Evolutionary conservation across 1,284 basidiomycete species (phyloP).

Genomic region (Leucoagaricus sp.): DNA sequence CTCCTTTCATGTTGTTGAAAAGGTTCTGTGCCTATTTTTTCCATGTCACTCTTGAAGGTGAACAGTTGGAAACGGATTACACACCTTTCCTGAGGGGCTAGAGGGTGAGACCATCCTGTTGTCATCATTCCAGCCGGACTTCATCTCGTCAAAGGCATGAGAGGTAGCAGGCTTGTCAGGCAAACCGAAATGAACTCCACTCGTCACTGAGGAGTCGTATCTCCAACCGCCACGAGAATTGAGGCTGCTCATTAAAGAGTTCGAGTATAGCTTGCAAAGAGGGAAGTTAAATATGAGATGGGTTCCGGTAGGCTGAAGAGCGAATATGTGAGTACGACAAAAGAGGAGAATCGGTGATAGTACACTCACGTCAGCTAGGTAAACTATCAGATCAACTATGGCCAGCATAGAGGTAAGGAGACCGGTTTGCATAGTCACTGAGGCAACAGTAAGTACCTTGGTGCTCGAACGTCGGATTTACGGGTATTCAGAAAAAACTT

Average conservation of each 20-base stretch:
- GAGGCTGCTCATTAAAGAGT: constrained; percentile 24
- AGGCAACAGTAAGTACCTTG: background rate
- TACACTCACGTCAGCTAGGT: constrained; percentile 19
- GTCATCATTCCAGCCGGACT: constrained; percentile 1
- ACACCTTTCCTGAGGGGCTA: background rate
- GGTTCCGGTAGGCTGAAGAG: constrained; percentile 29
- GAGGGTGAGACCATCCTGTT: background rate
- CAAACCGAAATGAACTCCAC: background rate
- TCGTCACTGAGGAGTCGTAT: background rate
- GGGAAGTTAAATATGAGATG: constrained; percentile 44
- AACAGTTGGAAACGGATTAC: background rate
- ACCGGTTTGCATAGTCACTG: constrained; percentile 22
- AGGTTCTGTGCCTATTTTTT: background rate
- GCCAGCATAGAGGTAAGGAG: constrained; percentile 22
- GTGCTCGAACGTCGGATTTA: background rate
- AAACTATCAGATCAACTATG: constrained; percentile 19
- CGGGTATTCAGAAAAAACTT: background rate
- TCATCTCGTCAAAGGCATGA: background rate
- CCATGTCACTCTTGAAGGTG: too few species aligned
- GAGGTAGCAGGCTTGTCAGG: background rate
- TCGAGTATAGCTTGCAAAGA: constrained; percentile 41
- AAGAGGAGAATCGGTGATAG: constrained; percentile 21
- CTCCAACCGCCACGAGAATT: constrained; percentile 21
- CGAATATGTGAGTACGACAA: background rate
- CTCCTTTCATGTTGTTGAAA: background rate